These are phyloP conservation scores for Chenopodium formosanum DNA, from an alignment of 148 eudicot species.

Conservation along the genomic window DNA sequence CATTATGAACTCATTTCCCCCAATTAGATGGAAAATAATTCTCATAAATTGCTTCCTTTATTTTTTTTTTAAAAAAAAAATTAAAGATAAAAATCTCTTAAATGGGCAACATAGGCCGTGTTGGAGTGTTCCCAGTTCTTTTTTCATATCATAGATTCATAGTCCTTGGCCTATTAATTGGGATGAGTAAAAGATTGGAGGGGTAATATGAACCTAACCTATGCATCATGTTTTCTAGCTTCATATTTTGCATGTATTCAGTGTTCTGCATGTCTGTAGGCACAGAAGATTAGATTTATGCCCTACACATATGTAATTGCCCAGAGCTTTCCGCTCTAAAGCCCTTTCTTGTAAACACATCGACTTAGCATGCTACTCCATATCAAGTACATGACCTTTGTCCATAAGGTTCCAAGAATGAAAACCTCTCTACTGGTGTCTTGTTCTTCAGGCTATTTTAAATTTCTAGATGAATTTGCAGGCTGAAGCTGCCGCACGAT, in stretches of 20 bases:
- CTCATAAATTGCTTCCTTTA: neutral
- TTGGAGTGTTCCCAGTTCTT: neutral
- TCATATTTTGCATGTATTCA: neutral
- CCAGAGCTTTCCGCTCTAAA: neutral
- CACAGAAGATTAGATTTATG: neutral
- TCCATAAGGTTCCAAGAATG: neutral
- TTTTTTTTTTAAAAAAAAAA: no score
- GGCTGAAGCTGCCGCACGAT: slow-evolving; percentile 79
- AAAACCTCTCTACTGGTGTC: neutral
- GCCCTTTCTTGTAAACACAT: slow-evolving; percentile 1
- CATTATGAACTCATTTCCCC: neutral
- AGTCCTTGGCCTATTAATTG: neutral
- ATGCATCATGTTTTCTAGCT: neutral
- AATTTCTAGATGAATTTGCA: slow-evolving; percentile 30
- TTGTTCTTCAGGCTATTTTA: neutral
- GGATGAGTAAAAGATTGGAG: neutral
- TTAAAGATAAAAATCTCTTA: no score
- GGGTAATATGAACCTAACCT: neutral
- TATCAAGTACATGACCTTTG: neutral
- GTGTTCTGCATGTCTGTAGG: neutral
- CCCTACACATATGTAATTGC: neutral
- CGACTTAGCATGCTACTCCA: neutral
- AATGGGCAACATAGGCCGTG: neutral
- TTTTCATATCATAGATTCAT: neutral
- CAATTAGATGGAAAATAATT: neutral